Conservation (phyloP, 768 basidiomycete species). For the Tylopilus cervinicoccineus region DNA sequence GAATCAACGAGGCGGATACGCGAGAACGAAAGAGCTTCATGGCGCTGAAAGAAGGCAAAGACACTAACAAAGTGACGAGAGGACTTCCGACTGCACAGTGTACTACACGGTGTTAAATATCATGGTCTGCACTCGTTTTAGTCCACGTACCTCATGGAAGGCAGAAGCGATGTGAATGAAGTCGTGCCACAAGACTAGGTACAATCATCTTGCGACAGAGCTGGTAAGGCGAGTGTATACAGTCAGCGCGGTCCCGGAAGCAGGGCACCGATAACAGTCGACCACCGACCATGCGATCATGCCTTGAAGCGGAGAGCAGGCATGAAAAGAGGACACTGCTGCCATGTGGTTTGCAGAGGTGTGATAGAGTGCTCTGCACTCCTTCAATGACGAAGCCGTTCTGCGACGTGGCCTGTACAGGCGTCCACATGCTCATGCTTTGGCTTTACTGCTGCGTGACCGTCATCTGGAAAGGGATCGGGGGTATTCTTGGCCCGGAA, state of each 20-base stretch:
- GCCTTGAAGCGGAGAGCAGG: background rate
- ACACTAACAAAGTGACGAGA: background rate
- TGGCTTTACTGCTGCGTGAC: background rate
- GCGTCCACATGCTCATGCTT: background rate
- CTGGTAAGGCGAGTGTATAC: background rate
- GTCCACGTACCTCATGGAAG: conserved; percentile 3
- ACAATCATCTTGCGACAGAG: background rate
- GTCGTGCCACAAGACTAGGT: background rate
- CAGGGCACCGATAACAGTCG: background rate
- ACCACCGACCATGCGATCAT: background rate
- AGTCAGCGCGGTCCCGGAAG: conserved; percentile 4
- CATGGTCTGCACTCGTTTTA: background rate
- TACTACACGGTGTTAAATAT: conserved; percentile 18
- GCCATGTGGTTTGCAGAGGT: conserved; percentile 3
- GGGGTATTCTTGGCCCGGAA: background rate
- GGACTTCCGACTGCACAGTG: too few relatives aligned
- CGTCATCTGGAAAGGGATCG: background rate
- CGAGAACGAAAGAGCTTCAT: conserved; percentile 15
- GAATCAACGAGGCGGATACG: conserved; percentile 1
- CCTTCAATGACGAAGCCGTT: background rate
- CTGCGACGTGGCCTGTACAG: background rate
- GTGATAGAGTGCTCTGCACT: background rate
- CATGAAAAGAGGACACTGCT: background rate
- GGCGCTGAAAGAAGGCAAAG: background rate
- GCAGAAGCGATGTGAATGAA: conserved; percentile 4